Evolutionary conservation across 306 rosid genomes (phyloP), one percentile per base, ranked within the genome.

Genomic region (Vigna angularis): DNA sequence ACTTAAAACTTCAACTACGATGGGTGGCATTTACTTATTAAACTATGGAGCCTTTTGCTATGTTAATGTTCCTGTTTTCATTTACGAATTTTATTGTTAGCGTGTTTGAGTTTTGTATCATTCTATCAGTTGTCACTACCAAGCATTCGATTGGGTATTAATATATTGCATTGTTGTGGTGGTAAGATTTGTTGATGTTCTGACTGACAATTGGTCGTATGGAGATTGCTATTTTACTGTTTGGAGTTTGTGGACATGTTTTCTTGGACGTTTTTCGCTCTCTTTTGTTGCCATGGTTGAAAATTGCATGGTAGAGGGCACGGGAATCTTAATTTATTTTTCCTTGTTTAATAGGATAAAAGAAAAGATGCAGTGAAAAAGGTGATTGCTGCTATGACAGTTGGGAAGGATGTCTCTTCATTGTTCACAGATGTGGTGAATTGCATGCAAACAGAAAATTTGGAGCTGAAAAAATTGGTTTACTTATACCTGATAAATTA

Each of bases 341-440:
- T 30, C 48, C 48, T 34, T 83, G 77, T 76, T 73, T 62, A 74
- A 65, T 78, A 96, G 99, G 99, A 96, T 83, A 96, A 93, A 86
- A 91, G 99, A 82, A 96, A 96, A 84, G 99, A 96, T 93, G 99
- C 99, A 9, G 99, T 96, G 1, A 96, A 96, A 88, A 96, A 96
- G 86, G 99, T 96, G 72, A 96, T 96, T 73, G 99, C 99, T 30
- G 99, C 99, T 17, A 96, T 96, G 99, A 96, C 99, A 51, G 99
- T 96, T 36, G 99, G 98, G 85, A 96, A 96, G 90, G 99, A 96
- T 70, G 99, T 96, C 13, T 96, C 99, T 3, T 96, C 98, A 4
- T 88, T 96, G 79, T 96, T 96, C 74, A 96, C 99, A 20, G 99
- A 96, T 49, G 99, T 96, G 14, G 99, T 96, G 38, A 96, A 96